These are phyloP conservation scores for Sporodiniella umbellata DNA, from an alignment of 371 early-diverging fungal genomes.

Conservation along the genomic window DNA sequence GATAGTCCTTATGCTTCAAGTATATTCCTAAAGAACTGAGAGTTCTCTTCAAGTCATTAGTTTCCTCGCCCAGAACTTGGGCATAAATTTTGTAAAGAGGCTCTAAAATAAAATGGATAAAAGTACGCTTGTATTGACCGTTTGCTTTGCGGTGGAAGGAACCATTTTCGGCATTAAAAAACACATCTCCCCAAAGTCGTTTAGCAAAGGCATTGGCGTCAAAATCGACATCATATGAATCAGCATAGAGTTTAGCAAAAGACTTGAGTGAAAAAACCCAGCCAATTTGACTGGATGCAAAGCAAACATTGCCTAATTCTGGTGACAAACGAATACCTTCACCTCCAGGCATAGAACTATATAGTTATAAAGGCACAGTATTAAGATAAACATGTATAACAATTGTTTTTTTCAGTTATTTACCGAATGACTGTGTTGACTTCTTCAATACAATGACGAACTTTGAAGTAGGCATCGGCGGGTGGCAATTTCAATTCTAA, in stretches of 20 bases:
- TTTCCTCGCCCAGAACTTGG: conserved; percentile 75
- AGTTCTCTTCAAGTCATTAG: conserved; percentile 61
- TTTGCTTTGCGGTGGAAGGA: conserved; percentile 75
- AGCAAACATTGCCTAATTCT: conserved; percentile 95
- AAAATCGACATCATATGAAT: conserved; percentile 67
- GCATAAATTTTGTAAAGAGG: conserved; percentile 94
- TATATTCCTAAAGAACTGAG: conserved; percentile 78
- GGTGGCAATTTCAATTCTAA: conserved; percentile 95
- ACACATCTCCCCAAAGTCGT: conserved; percentile 98
- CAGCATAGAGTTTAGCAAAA: conserved; percentile 90
- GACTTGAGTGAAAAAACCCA: conserved; percentile 93
- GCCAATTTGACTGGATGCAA: conserved; percentile 90
- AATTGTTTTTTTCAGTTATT: background rate
- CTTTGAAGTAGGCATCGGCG: conserved; percentile 93
- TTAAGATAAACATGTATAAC: background rate
- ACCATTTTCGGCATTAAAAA: conserved; percentile 75
- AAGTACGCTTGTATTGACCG: conserved; percentile 69
- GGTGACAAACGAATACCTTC: conserved; percentile 79
- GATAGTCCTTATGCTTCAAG: conserved; percentile 75
- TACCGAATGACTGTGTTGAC: conserved; percentile 84
- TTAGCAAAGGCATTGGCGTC: conserved; percentile 81
- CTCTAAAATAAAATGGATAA: conserved; percentile 96
- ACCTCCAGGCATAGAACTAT: conserved; percentile 45
- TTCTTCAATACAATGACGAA: conserved; percentile 93
- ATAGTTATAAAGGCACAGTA: background rate